phyloP scores from a whole-genome alignment of 345 rosid species.

The Salix dunnii region DNA sequence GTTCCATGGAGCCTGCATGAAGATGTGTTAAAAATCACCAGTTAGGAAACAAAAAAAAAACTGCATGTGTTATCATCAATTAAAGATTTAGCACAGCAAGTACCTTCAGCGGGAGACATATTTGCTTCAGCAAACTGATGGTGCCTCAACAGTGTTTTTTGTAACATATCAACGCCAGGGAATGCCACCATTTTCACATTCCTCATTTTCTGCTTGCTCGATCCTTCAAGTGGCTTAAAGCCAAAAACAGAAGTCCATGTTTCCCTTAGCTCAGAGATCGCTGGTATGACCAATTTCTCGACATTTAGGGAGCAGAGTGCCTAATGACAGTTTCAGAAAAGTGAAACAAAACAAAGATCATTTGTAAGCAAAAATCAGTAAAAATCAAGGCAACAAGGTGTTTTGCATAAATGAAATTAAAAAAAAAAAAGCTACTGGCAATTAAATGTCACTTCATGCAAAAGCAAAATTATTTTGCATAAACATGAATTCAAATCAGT shows the following conservation, averaged over 20 bases:
- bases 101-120: conserved; percentile 34
- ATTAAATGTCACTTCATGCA: background rate
- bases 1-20: conserved; percentile 33
- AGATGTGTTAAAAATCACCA: background rate
- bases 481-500: background rate
- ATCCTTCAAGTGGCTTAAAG: conserved; percentile 52
- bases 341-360: background rate
- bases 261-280: conserved; percentile 72
- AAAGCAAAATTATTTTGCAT: background rate
- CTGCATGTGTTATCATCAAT: background rate
- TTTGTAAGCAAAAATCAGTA: background rate
- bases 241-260: conserved; percentile 92
- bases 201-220: conserved; percentile 43
- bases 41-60: background rate
- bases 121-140: conserved; percentile 24
- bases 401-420: background rate
- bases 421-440: background rate
- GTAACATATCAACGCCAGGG: conserved; percentile 88
- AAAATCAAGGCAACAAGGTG: conserved; percentile 1
- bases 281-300: conserved; percentile 86
- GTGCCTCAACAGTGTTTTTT: conserved; percentile 49
- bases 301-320: conserved; percentile 64
- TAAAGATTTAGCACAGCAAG: background rate
- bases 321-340: conserved; percentile 37
- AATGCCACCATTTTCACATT: conserved; percentile 72